phyloP scores from a whole-genome alignment of 495 filamentous ascomycete species.

The Delitschia confertaspora region DNA sequence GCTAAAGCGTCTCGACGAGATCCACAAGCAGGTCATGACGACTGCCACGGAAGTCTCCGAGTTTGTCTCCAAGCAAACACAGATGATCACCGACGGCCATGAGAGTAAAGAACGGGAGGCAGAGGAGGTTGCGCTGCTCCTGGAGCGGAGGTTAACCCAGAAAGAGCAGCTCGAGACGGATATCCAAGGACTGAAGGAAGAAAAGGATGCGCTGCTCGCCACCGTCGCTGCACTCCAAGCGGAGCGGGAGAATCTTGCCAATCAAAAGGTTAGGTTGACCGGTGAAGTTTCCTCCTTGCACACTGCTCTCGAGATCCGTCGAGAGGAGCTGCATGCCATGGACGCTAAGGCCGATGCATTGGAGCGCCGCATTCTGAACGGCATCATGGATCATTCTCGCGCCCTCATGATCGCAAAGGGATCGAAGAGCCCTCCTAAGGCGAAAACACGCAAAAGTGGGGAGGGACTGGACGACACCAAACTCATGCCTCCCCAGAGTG shows the following conservation, averaged over 20 bases:
- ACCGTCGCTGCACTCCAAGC: constrained; percentile 34
- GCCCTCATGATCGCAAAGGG: constrained; percentile 58
- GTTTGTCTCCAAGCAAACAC: constrained; percentile 73
- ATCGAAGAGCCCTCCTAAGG: constrained; percentile 36
- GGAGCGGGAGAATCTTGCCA: constrained; percentile 49
- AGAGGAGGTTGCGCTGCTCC: constrained; percentile 67
- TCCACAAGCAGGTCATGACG: constrained; percentile 77
- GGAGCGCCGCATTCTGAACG: constrained; percentile 86
- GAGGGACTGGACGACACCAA: constrained; percentile 37
- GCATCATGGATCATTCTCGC: constrained; percentile 89
- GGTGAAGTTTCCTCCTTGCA: constrained; percentile 82
- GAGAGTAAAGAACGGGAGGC: constrained; percentile 72
- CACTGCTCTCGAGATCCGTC: constrained; percentile 76
- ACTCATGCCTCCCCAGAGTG: constrained; percentile 33
- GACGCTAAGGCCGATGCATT: constrained; percentile 76
- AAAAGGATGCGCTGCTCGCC: constrained; percentile 41
- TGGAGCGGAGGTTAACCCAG: constrained; percentile 70
- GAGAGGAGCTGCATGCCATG: constrained; percentile 85
- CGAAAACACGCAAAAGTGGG: constrained; percentile 57
- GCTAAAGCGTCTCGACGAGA: constrained; percentile 72
- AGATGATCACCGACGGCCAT: constrained; percentile 66
- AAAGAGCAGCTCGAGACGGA: constrained; percentile 69
- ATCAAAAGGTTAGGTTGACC: constrained; percentile 65
- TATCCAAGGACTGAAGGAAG: constrained; percentile 53
- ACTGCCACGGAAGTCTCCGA: constrained; percentile 81